Conservation (phyloP, 768 basidiomycete species). For the Auriscalpium vulgare region DNA sequence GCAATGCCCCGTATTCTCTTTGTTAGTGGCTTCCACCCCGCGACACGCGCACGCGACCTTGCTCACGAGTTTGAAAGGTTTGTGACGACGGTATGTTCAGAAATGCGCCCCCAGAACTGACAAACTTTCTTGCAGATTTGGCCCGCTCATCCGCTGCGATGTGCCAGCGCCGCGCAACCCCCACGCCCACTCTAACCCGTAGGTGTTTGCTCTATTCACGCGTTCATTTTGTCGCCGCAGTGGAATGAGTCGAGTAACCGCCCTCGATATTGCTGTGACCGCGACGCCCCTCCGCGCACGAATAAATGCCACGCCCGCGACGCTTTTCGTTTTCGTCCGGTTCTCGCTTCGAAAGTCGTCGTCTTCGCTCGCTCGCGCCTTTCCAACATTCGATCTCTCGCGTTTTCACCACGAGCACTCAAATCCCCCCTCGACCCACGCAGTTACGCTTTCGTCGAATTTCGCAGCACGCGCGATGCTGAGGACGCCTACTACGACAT, state of each 20-base stretch:
- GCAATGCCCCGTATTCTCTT: constrained; percentile 78
- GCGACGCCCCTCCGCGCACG: neutral
- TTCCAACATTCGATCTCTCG: constrained; percentile 27
- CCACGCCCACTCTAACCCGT: constrained; percentile 71
- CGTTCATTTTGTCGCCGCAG: constrained; percentile 19
- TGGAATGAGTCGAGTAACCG: constrained; percentile 16
- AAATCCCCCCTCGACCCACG: constrained; percentile 38
- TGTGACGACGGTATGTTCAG: neutral
- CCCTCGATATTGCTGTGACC: constrained; percentile 7
- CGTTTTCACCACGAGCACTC: constrained; percentile 39
- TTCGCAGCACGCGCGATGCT: constrained; percentile 68
- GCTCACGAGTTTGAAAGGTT: constrained; percentile 86
- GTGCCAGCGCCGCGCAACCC: constrained; percentile 83
- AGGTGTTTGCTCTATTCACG: constrained; percentile 36
- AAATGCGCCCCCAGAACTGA: neutral
- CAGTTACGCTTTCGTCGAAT: constrained; percentile 86
- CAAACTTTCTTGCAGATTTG: constrained; percentile 43
- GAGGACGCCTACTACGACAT: constrained; percentile 83
- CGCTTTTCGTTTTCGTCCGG: constrained; percentile 13
- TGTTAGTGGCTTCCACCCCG: constrained; percentile 77
- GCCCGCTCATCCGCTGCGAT: constrained; percentile 81
- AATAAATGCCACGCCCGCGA: constrained; percentile 10
- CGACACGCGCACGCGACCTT: constrained; percentile 77
- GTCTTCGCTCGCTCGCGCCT: constrained; percentile 23
- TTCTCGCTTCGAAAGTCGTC: constrained; percentile 14